These are phyloP conservation scores for Globisporangium abappressorium DNA, from an alignment of 352 stramenopile genomes.

Conservation along the genomic window DNA sequence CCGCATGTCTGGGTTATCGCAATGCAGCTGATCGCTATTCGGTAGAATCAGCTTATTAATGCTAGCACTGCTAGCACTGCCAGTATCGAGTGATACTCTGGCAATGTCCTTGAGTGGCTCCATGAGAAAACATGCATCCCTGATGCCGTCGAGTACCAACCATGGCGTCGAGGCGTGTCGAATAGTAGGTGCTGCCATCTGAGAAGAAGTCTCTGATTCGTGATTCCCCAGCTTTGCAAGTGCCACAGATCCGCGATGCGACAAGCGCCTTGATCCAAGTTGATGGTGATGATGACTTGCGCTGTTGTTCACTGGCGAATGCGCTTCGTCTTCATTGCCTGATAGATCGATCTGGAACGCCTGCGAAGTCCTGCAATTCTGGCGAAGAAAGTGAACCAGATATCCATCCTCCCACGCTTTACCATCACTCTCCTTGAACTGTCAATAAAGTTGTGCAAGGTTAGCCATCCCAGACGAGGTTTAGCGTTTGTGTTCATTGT, in stretches of 20 bases:
- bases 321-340: not conserved
- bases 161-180: conserved; percentile 23
- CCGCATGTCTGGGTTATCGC: conserved; percentile 30
- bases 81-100: not conserved
- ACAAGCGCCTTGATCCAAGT: not conserved
- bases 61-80: not conserved
- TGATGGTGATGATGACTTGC: not conserved
- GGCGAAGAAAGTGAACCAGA: conserved; percentile 52
- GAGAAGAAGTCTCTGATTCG: not conserved
- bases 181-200: too few species aligned
- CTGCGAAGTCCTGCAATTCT: conserved; percentile 26
- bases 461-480: not conserved
- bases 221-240: conserved; percentile 7
- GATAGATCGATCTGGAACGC: not conserved
- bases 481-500: not conserved
- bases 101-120: conserved; percentile 40
- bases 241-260: conserved; percentile 11
- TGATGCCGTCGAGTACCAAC: conserved; percentile 62
- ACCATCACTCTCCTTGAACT: conserved; percentile 38
- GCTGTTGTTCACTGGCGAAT: not conserved
- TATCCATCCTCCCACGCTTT: conserved; percentile 57
- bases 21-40: conserved; percentile 59
- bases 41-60: conserved; percentile 32
- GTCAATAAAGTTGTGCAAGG: not conserved
- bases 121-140: conserved; percentile 27